Base-by-base conservation (phyloP, 2,329 filamentous ascomycete genomes). In the Talaromyces albobiverticillius region DNA sequence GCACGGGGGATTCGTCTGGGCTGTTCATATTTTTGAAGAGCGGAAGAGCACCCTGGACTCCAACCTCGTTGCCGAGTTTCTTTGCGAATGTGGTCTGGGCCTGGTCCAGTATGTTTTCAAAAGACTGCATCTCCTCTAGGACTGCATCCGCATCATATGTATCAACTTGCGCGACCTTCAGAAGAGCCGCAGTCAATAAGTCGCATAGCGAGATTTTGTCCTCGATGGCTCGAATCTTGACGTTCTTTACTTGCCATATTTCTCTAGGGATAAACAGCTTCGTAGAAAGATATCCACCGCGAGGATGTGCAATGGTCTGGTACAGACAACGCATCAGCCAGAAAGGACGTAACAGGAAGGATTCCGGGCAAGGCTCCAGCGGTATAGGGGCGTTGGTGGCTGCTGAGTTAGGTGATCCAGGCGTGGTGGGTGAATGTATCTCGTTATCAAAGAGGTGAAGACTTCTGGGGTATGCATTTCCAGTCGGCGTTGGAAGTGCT, bases 251-350 rank as follows among this genome's bases (percentile, higher is more conserved):
- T 53, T 86, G 83, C 94, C 94, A 99, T 3, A 94, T 90, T 66
- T 97, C 92, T 49, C 89, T 83, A 5, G 94, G 92, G 4, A 99
- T 82, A 67, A 99, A 99, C 0, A 99, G 81, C 63, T 91, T 92
- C 20, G 86, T 93, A 51, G 92, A 95, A 18, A 99, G 68, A 67
- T 96, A 99, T 14, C 92, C 94, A 34, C 94, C 94, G 22, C 90
- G 85, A 2, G 93, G 90, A 65, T 99, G 93, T 16, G 87, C 88
- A 42, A 99, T 84, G 0, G 92, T 96, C 69, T 96, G 90, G 67
- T 94, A 95, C 23, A 99, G 80, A 58, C 89, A 92, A 52, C 94
- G 86, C 90, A 99, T 96, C 42, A 99, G 79, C 94, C 94, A 99
- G 71, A 96, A 99, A 2, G 94, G 95, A 18, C 94, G 86, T n/a